Evolutionary conservation across 2,329 filamentous ascomycete genomes (phyloP), one percentile per base, ranked within the genome.

Genomic region (Pseudonectria buxi): DNA sequence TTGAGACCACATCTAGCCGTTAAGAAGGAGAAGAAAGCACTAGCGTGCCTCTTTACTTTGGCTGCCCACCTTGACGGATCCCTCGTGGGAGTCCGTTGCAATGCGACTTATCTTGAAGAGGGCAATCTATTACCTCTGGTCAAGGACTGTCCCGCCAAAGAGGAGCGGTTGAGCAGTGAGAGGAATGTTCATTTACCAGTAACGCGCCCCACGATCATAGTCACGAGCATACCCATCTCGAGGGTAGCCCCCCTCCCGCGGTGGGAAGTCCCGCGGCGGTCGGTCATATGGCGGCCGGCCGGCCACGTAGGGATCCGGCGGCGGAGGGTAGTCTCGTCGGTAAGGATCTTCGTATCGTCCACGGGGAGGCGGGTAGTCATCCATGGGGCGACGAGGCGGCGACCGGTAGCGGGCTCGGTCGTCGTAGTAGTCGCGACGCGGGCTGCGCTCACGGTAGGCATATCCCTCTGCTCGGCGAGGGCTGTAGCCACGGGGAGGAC

Each of bases 401-500:
- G 86, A 87, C 39, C 86, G 82, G 55, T 89, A 88, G 32, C 82
- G 77, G 51, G 84, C 79, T 56, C 83, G 79, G 45, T 90, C 86
- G 30, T 86, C 82, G 63, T 95, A 94, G 65, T 95, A 94, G 41
- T 90, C 84, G 49, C 86, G 82, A 41, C 83, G 82, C 38, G 83
- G 83, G 55, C 86, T 90, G 53, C 89, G 81, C 56, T 94, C 87
- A 58, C 90, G 88, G 63, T 95, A 95, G 46, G 84, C 81, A 43
- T 84, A 81, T 32, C 62, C 69, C 12, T 70, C 71, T n/a, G n/a
- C n/a, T 14, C 84, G 79, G 46, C 83, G 82, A 44, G 88, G 89
- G 61, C 84, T 94, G 61, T 94, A 95, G 41, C 82, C 86, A 50
- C 86, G 78, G 41, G 86, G 83, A 29, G 70, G 70, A 3, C 82